Evolutionary conservation across 2,329 filamentous ascomycete species (phyloP), one percentile per base, ranked within the genome.

Genomic region (Orbilia javanica): DNA sequence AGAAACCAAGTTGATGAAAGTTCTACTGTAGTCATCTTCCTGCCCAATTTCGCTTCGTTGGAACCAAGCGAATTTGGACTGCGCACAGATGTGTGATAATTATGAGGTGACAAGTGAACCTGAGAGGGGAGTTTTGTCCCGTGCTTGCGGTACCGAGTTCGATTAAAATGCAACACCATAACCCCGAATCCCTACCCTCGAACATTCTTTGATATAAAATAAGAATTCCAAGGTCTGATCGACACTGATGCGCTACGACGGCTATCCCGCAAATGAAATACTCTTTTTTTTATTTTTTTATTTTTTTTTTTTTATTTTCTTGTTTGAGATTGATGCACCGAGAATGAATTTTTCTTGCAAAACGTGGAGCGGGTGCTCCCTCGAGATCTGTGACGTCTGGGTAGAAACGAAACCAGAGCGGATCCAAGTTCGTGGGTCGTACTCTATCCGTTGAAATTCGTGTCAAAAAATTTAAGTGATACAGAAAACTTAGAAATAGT

Each of bases 61-160:
- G 34, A 39, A 34, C 34, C 53, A 71, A 72, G 57, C 57, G 48
- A 53, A 15, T 44, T 15, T 25, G 18, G 31, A 65, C 66, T 73
- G 50, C 48, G 60, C 48, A 60, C 53, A 50, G 67, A 64, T 63
- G 67, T 71, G 69, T 65, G 60, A 73, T 48, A 57, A 66, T n/a
- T 20, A 18, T 60, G 55, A 39, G 31, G 44, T 48, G 25, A 27
- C 34, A 42, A n/a, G 5, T 25, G 11, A n/a, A 27, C n/a, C 27
- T 42, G 42, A 57, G 39, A 25, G 22, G 20, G 25, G 27, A 50
- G 44, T 46, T 74, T 67, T 67, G 44, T 74, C 39, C 70, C 70
- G 50, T 44, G n/a, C 53, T 62, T 22, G 39, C 42, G 70, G 70
- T 74, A 74, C 50, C 70, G 70, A 74, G 70, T 52, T 46, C 62